Percentiles rank a stretch among this genome's conserved stretches.
phyloP scores from a whole-genome alignment of 495 filamentous ascomycete genomes.

The Annulohypoxylon maeteangense region DNA sequence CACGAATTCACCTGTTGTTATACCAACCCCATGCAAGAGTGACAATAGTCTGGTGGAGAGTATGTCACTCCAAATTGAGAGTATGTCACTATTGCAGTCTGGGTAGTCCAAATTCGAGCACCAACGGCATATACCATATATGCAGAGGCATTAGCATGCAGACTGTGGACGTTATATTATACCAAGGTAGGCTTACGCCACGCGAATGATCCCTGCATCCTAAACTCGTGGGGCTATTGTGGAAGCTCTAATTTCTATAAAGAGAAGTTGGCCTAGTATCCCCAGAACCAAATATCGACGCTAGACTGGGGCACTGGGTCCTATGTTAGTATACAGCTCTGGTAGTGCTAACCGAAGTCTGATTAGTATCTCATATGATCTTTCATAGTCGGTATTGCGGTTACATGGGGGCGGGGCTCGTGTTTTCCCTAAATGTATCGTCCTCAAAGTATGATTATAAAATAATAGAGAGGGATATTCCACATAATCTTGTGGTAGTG shows the following conservation, averaged over 20 bases:
- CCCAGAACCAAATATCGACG: slow-evolving; percentile 1
- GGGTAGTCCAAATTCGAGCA: not conserved
- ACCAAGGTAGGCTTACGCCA: not conserved
- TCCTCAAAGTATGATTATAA: not conserved
- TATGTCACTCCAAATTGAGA: no score
- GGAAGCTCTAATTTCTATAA: not conserved
- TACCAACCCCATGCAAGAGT: not conserved
- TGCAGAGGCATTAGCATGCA: not conserved
- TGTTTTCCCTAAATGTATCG: not conserved
- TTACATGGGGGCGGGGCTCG: not conserved
- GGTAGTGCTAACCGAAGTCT: not conserved
- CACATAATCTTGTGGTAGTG: not conserved
- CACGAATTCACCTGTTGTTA: not conserved
- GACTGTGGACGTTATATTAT: not conserved
- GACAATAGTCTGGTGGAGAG: not conserved
- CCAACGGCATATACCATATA: not conserved
- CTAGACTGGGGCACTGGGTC: slow-evolving; percentile 7
- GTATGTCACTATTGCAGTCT: no score
- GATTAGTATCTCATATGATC: slow-evolving; percentile 5
- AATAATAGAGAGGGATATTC: not conserved
- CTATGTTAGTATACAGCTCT: not conserved
- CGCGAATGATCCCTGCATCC: not conserved
- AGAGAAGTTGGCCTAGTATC: slow-evolving; percentile 2
- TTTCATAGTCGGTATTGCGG: not conserved
- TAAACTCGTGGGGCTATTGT: not conserved